A percentile compares a stretch with the other conserved stretches of the same genome.
Conservation (phyloP, 2,329 filamentous ascomycete genomes). For the Ceratocystis diversiconidia region DNA sequence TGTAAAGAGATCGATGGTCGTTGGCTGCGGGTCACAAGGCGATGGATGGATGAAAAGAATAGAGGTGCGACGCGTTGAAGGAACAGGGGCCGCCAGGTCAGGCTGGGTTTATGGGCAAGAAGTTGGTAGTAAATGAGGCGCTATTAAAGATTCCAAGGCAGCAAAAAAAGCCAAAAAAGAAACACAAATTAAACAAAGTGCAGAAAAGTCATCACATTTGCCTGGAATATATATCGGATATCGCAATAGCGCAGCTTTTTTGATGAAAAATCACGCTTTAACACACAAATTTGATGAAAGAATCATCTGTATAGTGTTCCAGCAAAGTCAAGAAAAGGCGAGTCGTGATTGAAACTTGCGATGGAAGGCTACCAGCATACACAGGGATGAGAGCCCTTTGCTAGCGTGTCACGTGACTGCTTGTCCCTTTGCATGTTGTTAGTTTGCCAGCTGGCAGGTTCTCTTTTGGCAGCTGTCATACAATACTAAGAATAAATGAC, state of each 20-base stretch:
- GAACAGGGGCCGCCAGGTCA: slow-evolving; percentile 1
- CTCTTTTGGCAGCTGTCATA: not conserved
- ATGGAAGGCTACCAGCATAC: not conserved
- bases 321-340: not conserved
- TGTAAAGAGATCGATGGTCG: not conserved
- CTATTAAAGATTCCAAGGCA: not conserved
- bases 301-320: not conserved
- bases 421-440: not conserved
- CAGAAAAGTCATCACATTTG: not conserved
- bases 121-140: not conserved
- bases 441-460: not conserved
- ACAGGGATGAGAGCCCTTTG: not conserved
- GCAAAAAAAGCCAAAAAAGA: not conserved
- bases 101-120: not conserved
- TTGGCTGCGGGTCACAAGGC: not conserved
- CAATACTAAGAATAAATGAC: not conserved
- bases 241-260: not conserved
- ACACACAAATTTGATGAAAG: not conserved
- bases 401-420: not conserved
- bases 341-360: not conserved
- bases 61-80: slow-evolving; percentile 32
- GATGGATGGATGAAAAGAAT: slow-evolving; percentile 18
- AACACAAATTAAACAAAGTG: not conserved
- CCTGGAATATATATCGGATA: not conserved
- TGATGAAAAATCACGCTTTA: not conserved